Evolutionary conservation across 2,329 filamentous ascomycete genomes (phyloP), one percentile per base, ranked within the genome.

Genomic region (Aureobasidium sp.): DNA sequence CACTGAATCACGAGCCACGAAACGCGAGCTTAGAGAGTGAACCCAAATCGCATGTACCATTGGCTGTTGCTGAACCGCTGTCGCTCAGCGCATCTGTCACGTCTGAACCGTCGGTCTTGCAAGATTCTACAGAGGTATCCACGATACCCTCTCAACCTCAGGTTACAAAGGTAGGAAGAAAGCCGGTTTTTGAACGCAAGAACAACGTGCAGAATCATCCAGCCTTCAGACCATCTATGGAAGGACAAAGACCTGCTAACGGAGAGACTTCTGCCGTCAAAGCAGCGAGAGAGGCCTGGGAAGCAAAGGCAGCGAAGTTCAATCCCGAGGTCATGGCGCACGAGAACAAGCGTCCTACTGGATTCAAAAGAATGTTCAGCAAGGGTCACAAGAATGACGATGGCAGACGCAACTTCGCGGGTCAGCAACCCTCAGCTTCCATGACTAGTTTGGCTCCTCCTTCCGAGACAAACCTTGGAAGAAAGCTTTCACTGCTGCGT

Each of bases 321-420:
- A 66, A 68, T 37, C 59, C 66, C 16, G 61, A 67, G 55, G 62
- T 65, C 56, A 64, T 67, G 58, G 51, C 54, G 21, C 60, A 63
- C 8, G 60, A 62, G 34, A 72, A 69, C 62, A 76, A 69, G 60
- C 74, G 73, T 63, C 73, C 71, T 58, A 58, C 63, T 21, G 79
- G 81, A 14, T 75, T 87, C 60, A 79, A 78, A 57, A 85, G 84
- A 68, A 72, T 87, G 37, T 86, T 87, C 62, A 76, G 76, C 41
- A 78, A 81, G 60, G 75, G 73, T 60, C 19, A 39, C 6, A 85
- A 81, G 69, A 83, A 82, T 62, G 63, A 32, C 11, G 45, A 52
- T 24, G 42, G 19, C 22, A 44, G 11, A 14, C 39, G 21, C 10
- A 17, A 29, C 14, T 21, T n/a, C 8, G 19, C 12, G 14, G 29